These are phyloP conservation scores for Colletotrichum echinochloae DNA, from an alignment of 2,329 filamentous ascomycete genomes.

Conservation along the genomic window DNA sequence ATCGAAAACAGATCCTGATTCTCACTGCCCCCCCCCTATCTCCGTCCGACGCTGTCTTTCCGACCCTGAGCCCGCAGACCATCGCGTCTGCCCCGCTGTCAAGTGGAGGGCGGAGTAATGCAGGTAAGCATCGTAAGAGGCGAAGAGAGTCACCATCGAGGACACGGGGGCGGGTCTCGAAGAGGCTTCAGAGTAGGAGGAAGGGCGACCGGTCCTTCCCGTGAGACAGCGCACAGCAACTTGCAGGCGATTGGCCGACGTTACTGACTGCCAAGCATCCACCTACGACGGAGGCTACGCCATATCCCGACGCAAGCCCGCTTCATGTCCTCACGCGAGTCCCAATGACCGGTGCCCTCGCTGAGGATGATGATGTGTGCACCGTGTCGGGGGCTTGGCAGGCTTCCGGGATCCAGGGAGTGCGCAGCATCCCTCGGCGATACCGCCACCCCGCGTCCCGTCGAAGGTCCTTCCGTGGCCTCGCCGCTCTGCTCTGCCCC, in stretches of 20 bases:
- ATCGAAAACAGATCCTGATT: background rate
- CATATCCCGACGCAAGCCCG: conserved; percentile 22
- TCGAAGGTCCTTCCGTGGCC: background rate
- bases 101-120: background rate
- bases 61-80: background rate
- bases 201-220: background rate
- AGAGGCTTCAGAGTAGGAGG: background rate
- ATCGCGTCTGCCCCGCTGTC: background rate
- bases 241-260: background rate
- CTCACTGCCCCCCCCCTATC: background rate
- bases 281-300: conserved; percentile 1
- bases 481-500: conserved; percentile 2
- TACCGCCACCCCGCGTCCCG: conserved; percentile 1
- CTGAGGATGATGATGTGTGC: conserved; percentile 3
- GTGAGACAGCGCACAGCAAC: background rate
- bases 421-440: conserved; percentile 4
- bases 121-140: background rate
- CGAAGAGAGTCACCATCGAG: background rate
- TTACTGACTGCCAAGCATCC: conserved; percentile 2
- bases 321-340: background rate
- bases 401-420: background rate
- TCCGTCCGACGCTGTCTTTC: background rate
- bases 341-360: conserved; percentile 16
- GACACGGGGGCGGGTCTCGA: background rate
- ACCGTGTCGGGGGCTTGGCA: conserved; percentile 24